Conservation (phyloP, 2,329 filamentous ascomycete genomes). For the Taxawa tesnikishii region DNA sequence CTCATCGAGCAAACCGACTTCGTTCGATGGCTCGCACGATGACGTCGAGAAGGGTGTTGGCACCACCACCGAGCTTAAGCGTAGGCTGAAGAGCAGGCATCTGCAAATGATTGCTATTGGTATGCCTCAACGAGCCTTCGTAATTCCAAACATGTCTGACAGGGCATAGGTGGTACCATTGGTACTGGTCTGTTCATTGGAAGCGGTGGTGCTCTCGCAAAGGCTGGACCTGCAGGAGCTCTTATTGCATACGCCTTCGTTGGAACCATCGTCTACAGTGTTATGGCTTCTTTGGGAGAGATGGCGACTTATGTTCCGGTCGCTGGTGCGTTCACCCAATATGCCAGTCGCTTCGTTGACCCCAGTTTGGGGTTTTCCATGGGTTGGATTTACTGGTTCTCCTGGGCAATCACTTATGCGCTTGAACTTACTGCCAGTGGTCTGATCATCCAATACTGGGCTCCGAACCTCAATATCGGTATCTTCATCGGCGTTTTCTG, state of each 20-base stretch:
- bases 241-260: slow-evolving; percentile 33
- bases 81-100: slow-evolving; percentile 21
- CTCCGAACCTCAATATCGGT: slow-evolving; percentile 26
- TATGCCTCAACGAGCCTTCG: neutral
- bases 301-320: slow-evolving; percentile 52
- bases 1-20: neutral
- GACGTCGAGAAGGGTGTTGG: slow-evolving; percentile 8
- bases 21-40: neutral
- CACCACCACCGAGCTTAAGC: slow-evolving; percentile 20
- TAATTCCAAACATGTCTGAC: neutral
- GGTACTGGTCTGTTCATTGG: slow-evolving; percentile 28
- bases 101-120: slow-evolving; percentile 26
- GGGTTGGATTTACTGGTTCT: slow-evolving; percentile 34
- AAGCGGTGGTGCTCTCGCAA: slow-evolving; percentile 23
- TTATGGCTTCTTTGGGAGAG: slow-evolving; percentile 40
- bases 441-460: slow-evolving; percentile 28
- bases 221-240: slow-evolving; percentile 29
- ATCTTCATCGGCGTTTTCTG: slow-evolving; percentile 23
- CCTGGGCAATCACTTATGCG: slow-evolving; percentile 28
- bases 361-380: slow-evolving; percentile 34
- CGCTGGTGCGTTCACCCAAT: slow-evolving; percentile 40
- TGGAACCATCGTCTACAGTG: slow-evolving; percentile 29
- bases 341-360: slow-evolving; percentile 33
- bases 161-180: slow-evolving; percentile 16
- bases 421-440: slow-evolving; percentile 25